Percentiles rank a stretch among this genome's conserved stretches.
Conservation (phyloP, 2,329 filamentous ascomycete genomes). For the Colletotrichum gigasporum region DNA sequence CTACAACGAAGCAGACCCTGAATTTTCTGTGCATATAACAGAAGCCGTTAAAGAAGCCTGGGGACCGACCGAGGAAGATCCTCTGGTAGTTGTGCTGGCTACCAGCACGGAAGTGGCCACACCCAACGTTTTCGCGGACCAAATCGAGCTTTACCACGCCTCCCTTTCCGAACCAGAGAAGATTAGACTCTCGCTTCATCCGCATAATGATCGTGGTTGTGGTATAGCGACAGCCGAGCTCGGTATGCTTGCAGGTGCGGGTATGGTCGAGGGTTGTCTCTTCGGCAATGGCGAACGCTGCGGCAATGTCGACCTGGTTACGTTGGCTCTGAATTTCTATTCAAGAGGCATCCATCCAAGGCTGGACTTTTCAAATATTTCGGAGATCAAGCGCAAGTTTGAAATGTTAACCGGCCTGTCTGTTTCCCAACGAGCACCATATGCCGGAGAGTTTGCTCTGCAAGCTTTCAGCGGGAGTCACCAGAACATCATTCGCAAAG, state of each 20-base stretch:
- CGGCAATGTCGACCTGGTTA: conserved; percentile 8
- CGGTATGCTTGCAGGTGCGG: conserved; percentile 2
- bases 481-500: conserved; percentile 15
- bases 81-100: background rate
- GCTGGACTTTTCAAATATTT: conserved; percentile 8
- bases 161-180: background rate
- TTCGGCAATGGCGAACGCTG: conserved; percentile 13
- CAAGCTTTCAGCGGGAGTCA: conserved; percentile 15
- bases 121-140: conserved; percentile 15
- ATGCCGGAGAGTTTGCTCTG: conserved; percentile 12
- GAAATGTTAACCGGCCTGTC: background rate
- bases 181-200: background rate
- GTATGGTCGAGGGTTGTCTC: conserved; percentile 13
- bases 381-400: background rate
- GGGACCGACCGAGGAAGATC: background rate
- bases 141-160: background rate
- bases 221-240: background rate
- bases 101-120: conserved; percentile 5
- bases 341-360: background rate
- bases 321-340: conserved; percentile 9
- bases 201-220: conserved; percentile 11
- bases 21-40: background rate
- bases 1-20: background rate
- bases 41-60: conserved; percentile 16
- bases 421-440: background rate